Base-by-base conservation (phyloP, 768 basidiomycete genomes). In the Kwoniella dendrophila region DNA sequence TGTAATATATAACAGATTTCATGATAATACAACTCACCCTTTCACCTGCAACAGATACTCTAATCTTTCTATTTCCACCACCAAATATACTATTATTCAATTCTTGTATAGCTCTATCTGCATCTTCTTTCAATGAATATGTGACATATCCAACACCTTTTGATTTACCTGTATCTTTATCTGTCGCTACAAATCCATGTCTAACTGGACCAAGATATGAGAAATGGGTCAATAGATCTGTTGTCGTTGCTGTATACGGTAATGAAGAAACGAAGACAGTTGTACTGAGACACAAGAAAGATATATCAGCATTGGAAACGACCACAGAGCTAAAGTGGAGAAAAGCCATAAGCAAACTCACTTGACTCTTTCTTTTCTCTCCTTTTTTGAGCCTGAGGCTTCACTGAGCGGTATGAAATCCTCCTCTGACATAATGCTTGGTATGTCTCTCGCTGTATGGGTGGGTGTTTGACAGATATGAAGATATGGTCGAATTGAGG, bases 61-160 rank as follows among this genome's bases (percentile, higher is more conserved):
- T 82, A 51, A 96, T 77, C 64, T 81, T 85, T 61, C 93, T 83
- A 12, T 86, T 87, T 24, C 86, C 86, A 22, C 90, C 81, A 8
- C 77, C 78, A 40, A 95, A 83, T 0, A 86, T 86, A 43, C 89
- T 85, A 60, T 84, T 82, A 33, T 84, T 81, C 52, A 90, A 83
- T 44, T 85, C 84, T 51, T 86, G 84, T 56, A 87, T 85, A 2
- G 88, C 88, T 34, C 82, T 66, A 56, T 90, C 85, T 6, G 93
- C 95, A 79, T 98, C 96, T 71, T 96, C 90, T 58, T 84, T 86
- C 58, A 92, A 83, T 0, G 92, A 86, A 79, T 95, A 98, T 0
- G 91, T 88, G 64, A 97, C 91, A 75, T 96, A 98, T 63, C 96
- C 96, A 22, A 98, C 93, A 66, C 95, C 95, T 76, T 97, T 96